These are phyloP conservation scores for Eragrostis curvula DNA, from an alignment of 176 grass and related monocot species.

Conservation along the genomic window DNA sequence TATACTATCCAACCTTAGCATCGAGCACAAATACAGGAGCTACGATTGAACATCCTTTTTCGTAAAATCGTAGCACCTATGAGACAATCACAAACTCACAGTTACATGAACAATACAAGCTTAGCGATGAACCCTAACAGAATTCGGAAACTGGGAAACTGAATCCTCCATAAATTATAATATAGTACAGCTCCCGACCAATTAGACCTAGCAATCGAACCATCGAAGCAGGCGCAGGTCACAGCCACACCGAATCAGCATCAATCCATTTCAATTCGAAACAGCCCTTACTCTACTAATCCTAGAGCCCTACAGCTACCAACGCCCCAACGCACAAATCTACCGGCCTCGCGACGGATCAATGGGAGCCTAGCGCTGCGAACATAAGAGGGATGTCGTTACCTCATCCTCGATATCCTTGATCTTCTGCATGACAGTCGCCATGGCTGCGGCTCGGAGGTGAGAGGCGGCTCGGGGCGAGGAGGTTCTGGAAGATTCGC, in stretches of 20 bases:
- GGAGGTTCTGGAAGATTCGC: neutral
- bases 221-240: neutral
- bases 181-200: neutral
- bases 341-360: neutral
- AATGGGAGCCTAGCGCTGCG: neutral
- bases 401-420: slow-evolving; percentile 99
- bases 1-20: neutral
- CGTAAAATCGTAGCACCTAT: neutral
- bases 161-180: neutral
- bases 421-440: slow-evolving; percentile 99
- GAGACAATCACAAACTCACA: neutral
- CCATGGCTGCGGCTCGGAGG: slow-evolving; percentile 49
- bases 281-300: neutral
- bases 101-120: neutral
- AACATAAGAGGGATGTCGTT: neutral
- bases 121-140: neutral
- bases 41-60: neutral
- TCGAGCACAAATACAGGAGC: neutral
- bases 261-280: slow-evolving; percentile 15
- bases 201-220: neutral
- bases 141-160: neutral
- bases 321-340: neutral
- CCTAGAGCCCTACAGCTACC: no score
- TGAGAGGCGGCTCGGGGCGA: neutral
- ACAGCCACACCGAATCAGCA: slow-evolving; percentile 8